Evolutionary conservation across 1,284 basidiomycete genomes (phyloP).

Genomic region (Ceratobasidium sp.): DNA sequence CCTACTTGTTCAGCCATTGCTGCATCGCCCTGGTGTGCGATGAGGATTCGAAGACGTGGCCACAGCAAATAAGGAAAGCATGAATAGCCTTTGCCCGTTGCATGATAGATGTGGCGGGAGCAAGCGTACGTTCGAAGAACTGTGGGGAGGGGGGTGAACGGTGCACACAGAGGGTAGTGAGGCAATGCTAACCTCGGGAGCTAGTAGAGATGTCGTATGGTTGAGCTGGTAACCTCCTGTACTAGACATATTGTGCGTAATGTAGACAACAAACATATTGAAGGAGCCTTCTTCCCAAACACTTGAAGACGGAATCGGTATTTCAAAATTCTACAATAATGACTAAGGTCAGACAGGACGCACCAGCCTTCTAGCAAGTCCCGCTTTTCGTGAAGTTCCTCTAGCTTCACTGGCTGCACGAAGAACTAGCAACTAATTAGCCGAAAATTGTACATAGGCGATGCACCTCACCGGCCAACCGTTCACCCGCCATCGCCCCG

Average conservation of each 20-base stretch:
- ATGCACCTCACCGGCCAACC: constrained; percentile 19
- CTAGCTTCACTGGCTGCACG: constrained; percentile 7
- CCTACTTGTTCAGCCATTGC: constrained; percentile 1
- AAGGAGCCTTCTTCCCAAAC: constrained; percentile 8
- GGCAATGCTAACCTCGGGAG: neutral
- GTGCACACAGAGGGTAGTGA: neutral
- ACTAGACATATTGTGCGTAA: neutral
- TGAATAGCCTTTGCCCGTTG: neutral
- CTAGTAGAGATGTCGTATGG: neutral
- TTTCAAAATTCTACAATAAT: neutral
- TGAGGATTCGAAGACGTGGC: neutral
- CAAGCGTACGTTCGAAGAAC: constrained; percentile 10
- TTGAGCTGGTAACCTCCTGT: neutral
- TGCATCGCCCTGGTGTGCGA: constrained; percentile 1
- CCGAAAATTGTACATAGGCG: neutral
- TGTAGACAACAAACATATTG: neutral
- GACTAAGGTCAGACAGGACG: neutral
- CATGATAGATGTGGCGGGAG: neutral
- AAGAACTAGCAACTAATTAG: neutral
- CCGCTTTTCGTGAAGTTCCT: neutral
- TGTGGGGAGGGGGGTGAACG: neutral
- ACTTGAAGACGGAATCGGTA: neutral
- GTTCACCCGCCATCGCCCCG: neutral
- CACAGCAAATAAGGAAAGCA: constrained; percentile 6
- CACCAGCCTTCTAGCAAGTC: neutral